Evolutionary conservation across 129 eudicot species (phyloP), one percentile per base, ranked within the genome.

Genomic region (Ambrosia trifida): DNA sequence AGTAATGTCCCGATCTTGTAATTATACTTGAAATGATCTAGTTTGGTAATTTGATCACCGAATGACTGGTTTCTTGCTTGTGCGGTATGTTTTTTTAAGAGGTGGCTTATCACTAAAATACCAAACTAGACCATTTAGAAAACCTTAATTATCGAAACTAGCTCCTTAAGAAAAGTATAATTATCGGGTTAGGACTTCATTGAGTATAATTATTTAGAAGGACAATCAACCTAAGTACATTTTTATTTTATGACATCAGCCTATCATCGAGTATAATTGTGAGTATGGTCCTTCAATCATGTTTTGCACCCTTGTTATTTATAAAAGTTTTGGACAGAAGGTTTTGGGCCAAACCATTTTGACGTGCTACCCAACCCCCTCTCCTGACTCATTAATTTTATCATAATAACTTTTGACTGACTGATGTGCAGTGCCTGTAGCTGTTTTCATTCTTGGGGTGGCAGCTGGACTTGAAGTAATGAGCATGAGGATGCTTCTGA

Each of bases 391-490:
- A 62, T 62, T 59, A 8, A 11, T 30, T 33, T 61, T 61, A 61
- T 45, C 47, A 3, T 62, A 62, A 24, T 14, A 62, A 50, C 18
- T 58, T 79, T 13, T 49, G 63, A 51, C 5, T 67, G 50, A 64
- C 5, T 67, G 50, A 64, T 76, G 24, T 74, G 72, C 80, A 88
- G 99, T 95, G 97, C 99, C 97, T n/a, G 99, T 95, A 47, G 96
- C 96, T 49, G 96, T 95, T 64, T 95, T 95, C 76, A 75, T 95
- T 64, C 97, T 90, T 38, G 96, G 97, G 13, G 99, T 95, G 66
- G 88, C 88, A 61, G 96, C 88, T 49, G 99, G 99, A 56, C 94
- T 90, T 60, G 99, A 94, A 90, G 76, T 77, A 53, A 94, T 94
- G 99, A 90, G 94, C 80, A 82, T 80, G 46, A 68, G 87, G 78